phyloP scores from a whole-genome alignment of 352 stramenopile genomes.

The Globisporangium emineosum region DNA sequence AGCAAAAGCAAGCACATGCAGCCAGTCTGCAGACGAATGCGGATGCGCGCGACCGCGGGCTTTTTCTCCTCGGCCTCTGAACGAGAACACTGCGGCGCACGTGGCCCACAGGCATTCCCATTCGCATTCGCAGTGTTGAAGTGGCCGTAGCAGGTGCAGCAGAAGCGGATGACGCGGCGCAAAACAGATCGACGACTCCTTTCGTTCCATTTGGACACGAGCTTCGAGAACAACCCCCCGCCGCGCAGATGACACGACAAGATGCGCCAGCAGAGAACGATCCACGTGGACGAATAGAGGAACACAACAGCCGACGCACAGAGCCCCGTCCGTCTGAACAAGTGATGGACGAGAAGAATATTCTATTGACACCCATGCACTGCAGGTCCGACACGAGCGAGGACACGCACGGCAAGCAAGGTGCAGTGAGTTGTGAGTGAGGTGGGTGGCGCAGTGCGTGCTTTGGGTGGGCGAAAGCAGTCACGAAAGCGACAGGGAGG shows the following conservation, averaged over 20 bases:
- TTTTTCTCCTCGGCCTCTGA: constrained; percentile 10
- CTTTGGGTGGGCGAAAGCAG: background rate
- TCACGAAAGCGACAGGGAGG: background rate
- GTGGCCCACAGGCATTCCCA: background rate
- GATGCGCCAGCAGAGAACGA: constrained; percentile 1
- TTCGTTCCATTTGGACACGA: background rate
- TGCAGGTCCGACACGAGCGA: background rate
- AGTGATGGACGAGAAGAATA: constrained; percentile 5
- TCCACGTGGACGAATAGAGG: constrained; percentile 6
- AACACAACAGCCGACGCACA: background rate
- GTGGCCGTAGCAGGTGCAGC: background rate
- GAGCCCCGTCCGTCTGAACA: background rate
- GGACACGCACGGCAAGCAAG: no score
- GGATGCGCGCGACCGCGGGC: background rate
- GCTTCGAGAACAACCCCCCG: background rate
- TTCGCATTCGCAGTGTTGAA: background rate
- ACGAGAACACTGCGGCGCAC: background rate
- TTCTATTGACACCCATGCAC: background rate
- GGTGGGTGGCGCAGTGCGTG: background rate
- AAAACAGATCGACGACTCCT: background rate
- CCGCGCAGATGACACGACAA: background rate
- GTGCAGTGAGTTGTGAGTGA: background rate
- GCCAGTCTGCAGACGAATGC: constrained; percentile 11
- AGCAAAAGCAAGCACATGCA: background rate
- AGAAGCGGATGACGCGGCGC: background rate